Percentiles rank a stretch among this genome's conserved stretches.
These are phyloP conservation scores for Penicillium sp. DNA, from an alignment of 2,329 filamentous ascomycete genomes.

Conservation along the genomic window DNA sequence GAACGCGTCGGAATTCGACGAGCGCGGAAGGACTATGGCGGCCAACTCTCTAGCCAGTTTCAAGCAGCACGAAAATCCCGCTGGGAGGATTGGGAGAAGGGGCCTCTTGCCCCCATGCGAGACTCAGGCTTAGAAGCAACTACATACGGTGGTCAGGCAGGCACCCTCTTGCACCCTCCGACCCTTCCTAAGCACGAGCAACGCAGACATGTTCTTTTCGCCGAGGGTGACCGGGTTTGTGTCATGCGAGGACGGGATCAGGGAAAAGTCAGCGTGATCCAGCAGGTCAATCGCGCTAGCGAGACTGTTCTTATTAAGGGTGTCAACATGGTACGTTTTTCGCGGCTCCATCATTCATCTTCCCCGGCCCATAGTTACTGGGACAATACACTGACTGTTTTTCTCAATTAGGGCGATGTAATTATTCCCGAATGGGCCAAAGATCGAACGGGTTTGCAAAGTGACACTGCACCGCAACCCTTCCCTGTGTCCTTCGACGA, in stretches of 20 bases:
- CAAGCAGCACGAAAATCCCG: slow-evolving; percentile 54
- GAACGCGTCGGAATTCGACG: slow-evolving; percentile 32
- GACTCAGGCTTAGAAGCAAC: slow-evolving; percentile 60
- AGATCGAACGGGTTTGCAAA: slow-evolving; percentile 37
- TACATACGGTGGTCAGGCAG: slow-evolving; percentile 56
- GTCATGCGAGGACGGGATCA: slow-evolving; percentile 72
- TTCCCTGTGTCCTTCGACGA: slow-evolving; percentile 63
- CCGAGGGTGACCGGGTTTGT: slow-evolving; percentile 72
- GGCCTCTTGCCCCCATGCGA: slow-evolving; percentile 71
- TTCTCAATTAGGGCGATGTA: slow-evolving; percentile 39
- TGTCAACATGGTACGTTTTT: slow-evolving; percentile 56
- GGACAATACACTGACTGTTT: slow-evolving; percentile 7
- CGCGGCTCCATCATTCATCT: background rate
- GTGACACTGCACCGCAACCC: slow-evolving; percentile 48
- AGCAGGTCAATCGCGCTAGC: slow-evolving; percentile 51
- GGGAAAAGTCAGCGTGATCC: slow-evolving; percentile 77
- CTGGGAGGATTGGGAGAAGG: slow-evolving; percentile 73
- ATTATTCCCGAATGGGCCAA: slow-evolving; percentile 39
- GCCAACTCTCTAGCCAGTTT: slow-evolving; percentile 37
- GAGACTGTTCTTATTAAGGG: slow-evolving; percentile 61
- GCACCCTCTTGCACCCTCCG: slow-evolving; percentile 36
- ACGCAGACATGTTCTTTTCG: slow-evolving; percentile 57
- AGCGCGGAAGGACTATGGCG: slow-evolving; percentile 32
- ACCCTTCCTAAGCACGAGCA: slow-evolving; percentile 40
- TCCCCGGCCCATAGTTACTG: no score